Percentiles rank a stretch among this genome's conserved stretches.
phyloP scores from a whole-genome alignment of 1,139 yeast species.

The Blastobotrys raffinosifermentans region DNA sequence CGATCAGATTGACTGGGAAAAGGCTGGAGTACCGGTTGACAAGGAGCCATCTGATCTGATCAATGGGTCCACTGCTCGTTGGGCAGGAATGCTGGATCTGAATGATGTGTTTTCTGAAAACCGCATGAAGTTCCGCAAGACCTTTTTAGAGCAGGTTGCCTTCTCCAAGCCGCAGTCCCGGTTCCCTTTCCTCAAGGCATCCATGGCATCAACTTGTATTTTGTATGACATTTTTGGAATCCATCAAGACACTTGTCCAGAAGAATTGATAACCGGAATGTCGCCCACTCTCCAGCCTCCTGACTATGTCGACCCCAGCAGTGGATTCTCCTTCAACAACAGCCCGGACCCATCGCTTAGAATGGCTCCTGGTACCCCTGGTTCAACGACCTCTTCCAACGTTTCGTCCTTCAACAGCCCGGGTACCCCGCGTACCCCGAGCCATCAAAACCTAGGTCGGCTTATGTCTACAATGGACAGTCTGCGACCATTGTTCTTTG shows the following conservation, averaged over 20 bases:
- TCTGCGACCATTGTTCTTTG: slow-evolving; percentile 43
- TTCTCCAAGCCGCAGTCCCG: slow-evolving; percentile 23
- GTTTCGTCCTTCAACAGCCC: not conserved
- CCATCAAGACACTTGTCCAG: slow-evolving; percentile 4
- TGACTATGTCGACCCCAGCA: slow-evolving; percentile 15
- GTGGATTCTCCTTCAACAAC: not conserved
- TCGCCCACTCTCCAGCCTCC: slow-evolving; percentile 23
- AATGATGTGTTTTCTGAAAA: slow-evolving; percentile 26
- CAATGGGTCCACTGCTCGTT: slow-evolving; percentile 19
- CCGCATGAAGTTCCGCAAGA: slow-evolving; percentile 23
- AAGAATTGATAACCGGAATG: slow-evolving; percentile 14
- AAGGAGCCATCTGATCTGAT: slow-evolving; percentile 22
- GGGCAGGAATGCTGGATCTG: slow-evolving; percentile 31
- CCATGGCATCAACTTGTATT: slow-evolving; percentile 29
- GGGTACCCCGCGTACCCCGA: not conserved
- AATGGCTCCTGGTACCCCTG: slow-evolving; percentile 1
- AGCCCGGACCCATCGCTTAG: slow-evolving; percentile 1
- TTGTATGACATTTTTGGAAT: slow-evolving; percentile 35
- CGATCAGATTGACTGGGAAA: slow-evolving; percentile 24
- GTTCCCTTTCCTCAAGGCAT: slow-evolving; percentile 36
- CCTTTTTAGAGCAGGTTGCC: slow-evolving; percentile 28
- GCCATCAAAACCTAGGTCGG: not conserved
- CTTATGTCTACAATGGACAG: slow-evolving; percentile 21
- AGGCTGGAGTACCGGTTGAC: slow-evolving; percentile 25
- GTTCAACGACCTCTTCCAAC: not conserved